phyloP scores from a whole-genome alignment of 148 eudicot species.

The Fallopia convolvulus region DNA sequence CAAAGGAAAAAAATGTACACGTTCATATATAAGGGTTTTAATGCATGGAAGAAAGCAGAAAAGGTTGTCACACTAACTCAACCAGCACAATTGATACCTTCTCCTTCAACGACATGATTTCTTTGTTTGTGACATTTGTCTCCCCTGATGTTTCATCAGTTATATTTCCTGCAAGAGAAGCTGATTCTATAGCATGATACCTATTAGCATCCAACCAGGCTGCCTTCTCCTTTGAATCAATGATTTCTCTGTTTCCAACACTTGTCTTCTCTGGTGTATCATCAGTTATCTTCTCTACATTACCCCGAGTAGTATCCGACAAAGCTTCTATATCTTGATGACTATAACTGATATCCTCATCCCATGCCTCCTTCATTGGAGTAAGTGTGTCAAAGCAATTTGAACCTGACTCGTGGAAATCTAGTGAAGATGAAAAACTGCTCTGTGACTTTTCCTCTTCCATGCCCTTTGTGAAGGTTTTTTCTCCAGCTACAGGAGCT shows the following conservation, averaged over 20 bases:
- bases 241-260: constrained; percentile 33
- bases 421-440: constrained; percentile 22
- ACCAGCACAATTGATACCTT: constrained; percentile 43
- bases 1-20: background rate
- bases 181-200: constrained; percentile 8
- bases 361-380: constrained; percentile 13
- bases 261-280: constrained; percentile 19
- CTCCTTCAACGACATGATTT: constrained; percentile 34
- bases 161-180: constrained; percentile 18
- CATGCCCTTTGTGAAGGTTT: constrained; percentile 14
- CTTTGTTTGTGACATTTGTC: constrained; percentile 28
- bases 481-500: constrained; percentile 24
- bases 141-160: constrained; percentile 23
- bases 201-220: constrained; percentile 12
- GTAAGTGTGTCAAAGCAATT: constrained; percentile 21
- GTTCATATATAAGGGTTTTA: constrained; percentile 9
- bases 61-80: background rate
- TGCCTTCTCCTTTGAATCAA: constrained; percentile 56
- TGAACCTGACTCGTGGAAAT: constrained; percentile 19
- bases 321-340: background rate
- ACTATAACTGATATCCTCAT: constrained; percentile 21
- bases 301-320: constrained; percentile 4
- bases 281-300: constrained; percentile 16
- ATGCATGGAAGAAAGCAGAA: constrained; percentile 2
- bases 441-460: constrained; percentile 20